These are phyloP conservation scores for Parsonsia alboflavescens DNA, from an alignment of 257 asterid species.

Conservation along the genomic window DNA sequence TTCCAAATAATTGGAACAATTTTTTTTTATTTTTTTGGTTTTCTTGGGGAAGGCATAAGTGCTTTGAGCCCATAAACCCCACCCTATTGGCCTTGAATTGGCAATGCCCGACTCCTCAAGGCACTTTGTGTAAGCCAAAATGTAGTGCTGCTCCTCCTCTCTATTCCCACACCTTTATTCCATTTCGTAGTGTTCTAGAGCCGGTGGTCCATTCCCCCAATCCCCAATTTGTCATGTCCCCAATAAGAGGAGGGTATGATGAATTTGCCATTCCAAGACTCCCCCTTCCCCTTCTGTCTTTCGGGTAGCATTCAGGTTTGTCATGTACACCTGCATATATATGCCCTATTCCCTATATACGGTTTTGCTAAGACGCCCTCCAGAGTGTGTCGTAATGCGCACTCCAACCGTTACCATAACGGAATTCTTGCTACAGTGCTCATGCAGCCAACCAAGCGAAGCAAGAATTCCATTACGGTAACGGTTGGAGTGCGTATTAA, in stretches of 20 bases:
- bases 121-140: conserved; percentile 21
- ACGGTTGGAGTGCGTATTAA: too few species aligned
- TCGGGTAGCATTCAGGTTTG: conserved; percentile 18
- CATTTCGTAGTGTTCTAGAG: conserved; percentile 14
- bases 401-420: too few species aligned
- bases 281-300: conserved; percentile 34
- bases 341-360: not conserved
- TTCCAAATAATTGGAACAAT: conserved; percentile 25
- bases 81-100: conserved; percentile 18
- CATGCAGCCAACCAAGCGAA: too few species aligned
- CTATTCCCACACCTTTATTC: conserved; percentile 19
- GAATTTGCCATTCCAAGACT: conserved; percentile 49
- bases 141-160: not conserved
- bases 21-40: not conserved
- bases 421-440: too few species aligned
- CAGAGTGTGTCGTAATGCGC: too few species aligned
- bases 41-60: conserved; percentile 31
- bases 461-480: too few species aligned
- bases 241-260: conserved; percentile 23
- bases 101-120: conserved; percentile 31
- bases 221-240: conserved; percentile 33
- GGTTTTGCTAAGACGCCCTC: too few species aligned
- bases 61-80: conserved; percentile 59
- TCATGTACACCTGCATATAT: not conserved
- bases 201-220: conserved; percentile 27